A percentile compares a stretch with the other conserved stretches of the same genome.
These are phyloP conservation scores for Cucurbita maxima DNA, from an alignment of 306 rosid species.

Conservation along the genomic window DNA sequence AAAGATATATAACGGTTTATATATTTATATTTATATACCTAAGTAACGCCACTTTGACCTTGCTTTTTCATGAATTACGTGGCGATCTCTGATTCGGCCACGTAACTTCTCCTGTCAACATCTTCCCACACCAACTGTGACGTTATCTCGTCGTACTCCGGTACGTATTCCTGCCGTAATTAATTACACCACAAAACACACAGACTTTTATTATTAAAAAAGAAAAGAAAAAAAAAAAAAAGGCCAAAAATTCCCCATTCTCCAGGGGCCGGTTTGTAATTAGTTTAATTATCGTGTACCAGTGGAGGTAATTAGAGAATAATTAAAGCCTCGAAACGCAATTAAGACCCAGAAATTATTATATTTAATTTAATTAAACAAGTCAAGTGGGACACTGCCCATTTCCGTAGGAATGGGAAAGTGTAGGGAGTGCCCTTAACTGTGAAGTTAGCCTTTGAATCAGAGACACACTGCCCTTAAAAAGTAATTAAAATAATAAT, in stretches of 20 bases:
- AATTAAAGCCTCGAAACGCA: background rate
- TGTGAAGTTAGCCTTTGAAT: background rate
- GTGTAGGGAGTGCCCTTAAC: background rate
- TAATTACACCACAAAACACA: background rate
- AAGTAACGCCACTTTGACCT: constrained; percentile 16
- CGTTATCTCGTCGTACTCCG: constrained; percentile 67
- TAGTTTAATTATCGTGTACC: background rate
- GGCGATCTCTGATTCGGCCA: constrained; percentile 66
- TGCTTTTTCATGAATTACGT: constrained; percentile 21
- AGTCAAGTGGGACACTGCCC: background rate
- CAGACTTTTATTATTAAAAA: background rate
- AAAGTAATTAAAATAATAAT: background rate
- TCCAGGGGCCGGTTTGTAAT: background rate
- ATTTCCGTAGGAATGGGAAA: background rate
- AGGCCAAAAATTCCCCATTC: background rate
- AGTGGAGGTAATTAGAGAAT: background rate
- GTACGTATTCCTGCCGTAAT: constrained; percentile 66
- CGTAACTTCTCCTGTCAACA: constrained; percentile 41
- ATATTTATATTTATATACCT: constrained; percentile 28
- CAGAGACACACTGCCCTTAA: background rate
- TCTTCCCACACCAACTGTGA: constrained; percentile 95
- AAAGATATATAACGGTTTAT: background rate
- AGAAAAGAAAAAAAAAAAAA: too few species aligned
- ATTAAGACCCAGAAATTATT: background rate
- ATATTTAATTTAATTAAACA: background rate